Base-by-base conservation (phyloP, 2,329 filamentous ascomycete species). In the Dothideomycetes sp. region DNA sequence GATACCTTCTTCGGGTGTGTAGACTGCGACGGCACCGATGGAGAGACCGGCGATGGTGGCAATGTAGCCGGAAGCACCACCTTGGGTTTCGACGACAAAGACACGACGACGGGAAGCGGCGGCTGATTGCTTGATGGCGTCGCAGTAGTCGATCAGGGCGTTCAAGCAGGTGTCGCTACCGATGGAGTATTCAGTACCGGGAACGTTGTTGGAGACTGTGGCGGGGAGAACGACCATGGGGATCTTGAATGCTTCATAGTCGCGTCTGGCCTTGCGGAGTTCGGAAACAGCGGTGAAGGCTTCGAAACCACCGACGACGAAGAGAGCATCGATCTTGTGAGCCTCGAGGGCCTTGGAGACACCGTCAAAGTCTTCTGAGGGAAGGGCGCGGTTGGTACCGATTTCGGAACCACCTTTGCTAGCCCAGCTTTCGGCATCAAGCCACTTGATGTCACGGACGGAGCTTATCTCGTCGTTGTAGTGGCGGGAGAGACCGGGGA, bases 141-240 rank as follows among this genome's bases (percentile, higher is more conserved):
- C 91, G 60, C 89, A 95, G 65, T 95, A 98, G 51, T 82, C 77
- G 48, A 95, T 86, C 27, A 98, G 73, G 41, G 94, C 87, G 65
- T 98, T 98, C 47, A 98, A 69, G 58, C 91, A 96, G 1, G 91
- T 98, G 56, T 98, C 91, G 22, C 87, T 94, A 30, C 91, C 91
- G 32, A 98, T 77, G 1, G 87, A 95, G 68, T 95, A 96, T 64
- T 98, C 91, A 0, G 89, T 94, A 27, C 91, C 91, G 0, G 91
- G 91, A 4, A 98, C 91, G 60, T 98, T 98, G 72, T 98, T 98
- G 50, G 86, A 94, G 52, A 98, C 89, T 8, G 91, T 98, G n/a
- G 91, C 91, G 0, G 91, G 91, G 18, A 98, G 72, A 29, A 95
- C 74, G 39, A 82, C 76, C 72, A 96, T 85, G 15, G 91, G 91